Conservation (phyloP, 495 filamentous ascomycete species). For the Hypomontagnella submonticulosa region DNA sequence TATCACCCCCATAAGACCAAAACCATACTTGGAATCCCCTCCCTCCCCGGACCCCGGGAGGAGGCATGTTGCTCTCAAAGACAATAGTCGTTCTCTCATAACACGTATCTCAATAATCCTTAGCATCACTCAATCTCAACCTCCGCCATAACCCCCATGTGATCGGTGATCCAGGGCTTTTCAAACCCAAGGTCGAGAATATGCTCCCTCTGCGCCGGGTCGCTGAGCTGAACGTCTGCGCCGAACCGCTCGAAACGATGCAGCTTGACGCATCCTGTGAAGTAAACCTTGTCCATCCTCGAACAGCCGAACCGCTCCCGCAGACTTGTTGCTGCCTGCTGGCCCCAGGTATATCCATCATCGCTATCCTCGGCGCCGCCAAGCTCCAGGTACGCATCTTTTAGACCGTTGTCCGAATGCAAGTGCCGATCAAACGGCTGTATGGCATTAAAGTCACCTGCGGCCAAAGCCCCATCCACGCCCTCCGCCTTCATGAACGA, state of each 20-base stretch:
- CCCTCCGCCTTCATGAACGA: constrained; percentile 49
- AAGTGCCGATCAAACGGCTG: constrained; percentile 61
- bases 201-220: constrained; percentile 34
- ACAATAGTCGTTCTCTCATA: no score
- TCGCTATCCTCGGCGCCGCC: constrained; percentile 62
- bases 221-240: constrained; percentile 16
- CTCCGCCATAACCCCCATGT: constrained; percentile 57
- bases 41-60: no score
- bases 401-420: constrained; percentile 56
- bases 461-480: constrained; percentile 51
- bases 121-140: constrained; percentile 25
- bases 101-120: background rate
- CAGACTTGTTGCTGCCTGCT: constrained; percentile 53
- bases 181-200: constrained; percentile 44
- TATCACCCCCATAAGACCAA: no score
- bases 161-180: constrained; percentile 62
- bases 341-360: constrained; percentile 67
- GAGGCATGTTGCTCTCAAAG: no score
- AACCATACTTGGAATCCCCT: no score
- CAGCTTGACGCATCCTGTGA: constrained; percentile 47
- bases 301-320: constrained; percentile 55
- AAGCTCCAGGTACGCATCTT: constrained; percentile 64
- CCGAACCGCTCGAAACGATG: constrained; percentile 57
- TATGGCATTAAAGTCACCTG: constrained; percentile 68
- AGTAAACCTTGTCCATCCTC: constrained; percentile 65